A percentile compares a stretch with the other conserved stretches of the same genome.
Conservation (phyloP, 1,284 basidiomycete species). For the Heterobasidion occidentale region DNA sequence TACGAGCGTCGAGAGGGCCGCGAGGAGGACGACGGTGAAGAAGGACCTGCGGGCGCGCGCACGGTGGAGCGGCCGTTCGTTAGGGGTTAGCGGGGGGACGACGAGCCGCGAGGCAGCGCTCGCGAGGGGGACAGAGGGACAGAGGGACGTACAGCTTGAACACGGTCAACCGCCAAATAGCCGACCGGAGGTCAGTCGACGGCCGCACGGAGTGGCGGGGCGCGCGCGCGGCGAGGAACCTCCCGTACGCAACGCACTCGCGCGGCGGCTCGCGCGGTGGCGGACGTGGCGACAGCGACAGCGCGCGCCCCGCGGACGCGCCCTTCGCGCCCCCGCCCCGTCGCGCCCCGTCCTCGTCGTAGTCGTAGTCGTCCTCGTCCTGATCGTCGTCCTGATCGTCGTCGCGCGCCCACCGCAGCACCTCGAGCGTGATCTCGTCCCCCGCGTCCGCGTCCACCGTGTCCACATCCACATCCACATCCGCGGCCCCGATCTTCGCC, state of each 20-base stretch:
- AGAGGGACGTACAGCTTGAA: too few relatives aligned
- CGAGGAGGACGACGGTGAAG: slow-evolving; percentile 31
- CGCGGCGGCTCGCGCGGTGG: too few relatives aligned
- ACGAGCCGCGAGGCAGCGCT: too few relatives aligned
- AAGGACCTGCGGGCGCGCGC: slow-evolving; percentile 9
- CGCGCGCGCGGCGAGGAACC: too few relatives aligned
- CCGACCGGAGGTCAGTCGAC: too few relatives aligned
- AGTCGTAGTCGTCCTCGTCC: not conserved
- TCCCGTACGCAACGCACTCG: too few relatives aligned
- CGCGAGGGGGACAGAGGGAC: too few relatives aligned
- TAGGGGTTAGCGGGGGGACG: not conserved
- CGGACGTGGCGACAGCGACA: too few relatives aligned
- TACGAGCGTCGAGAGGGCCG: slow-evolving; percentile 39
- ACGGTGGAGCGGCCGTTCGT: too few relatives aligned
- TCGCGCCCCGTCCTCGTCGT: not conserved
- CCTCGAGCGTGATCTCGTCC: not conserved
- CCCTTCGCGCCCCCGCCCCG: not conserved
- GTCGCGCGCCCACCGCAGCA: not conserved
- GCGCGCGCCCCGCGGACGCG: not conserved
- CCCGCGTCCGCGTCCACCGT: not conserved
- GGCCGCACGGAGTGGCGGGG: too few relatives aligned
- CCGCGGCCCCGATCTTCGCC: not conserved
- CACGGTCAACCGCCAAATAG: too few relatives aligned
- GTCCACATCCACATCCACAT: not conserved
- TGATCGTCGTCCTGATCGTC: not conserved